A percentile compares a stretch with the other conserved stretches of the same genome.
Conservation (phyloP, 163 green algal genomes). For the Chlorella variabilis region DNA sequence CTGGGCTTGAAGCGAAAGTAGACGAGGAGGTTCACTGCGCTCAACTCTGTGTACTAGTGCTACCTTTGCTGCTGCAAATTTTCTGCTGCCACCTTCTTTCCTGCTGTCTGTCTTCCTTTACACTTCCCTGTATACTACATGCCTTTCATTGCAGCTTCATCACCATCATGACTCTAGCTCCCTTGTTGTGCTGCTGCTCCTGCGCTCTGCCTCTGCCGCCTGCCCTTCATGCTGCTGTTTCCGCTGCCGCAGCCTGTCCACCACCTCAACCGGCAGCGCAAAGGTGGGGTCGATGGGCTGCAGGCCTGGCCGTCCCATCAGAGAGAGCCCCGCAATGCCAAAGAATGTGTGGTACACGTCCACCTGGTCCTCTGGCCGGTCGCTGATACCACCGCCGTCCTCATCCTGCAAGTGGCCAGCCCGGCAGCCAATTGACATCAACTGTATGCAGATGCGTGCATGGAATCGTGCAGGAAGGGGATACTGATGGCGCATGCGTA, state of each 20-base stretch:
- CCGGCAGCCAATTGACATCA: too few species aligned
- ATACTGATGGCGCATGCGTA: too few species aligned
- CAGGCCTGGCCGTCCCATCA: conserved; percentile 86
- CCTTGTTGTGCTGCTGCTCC: too few species aligned
- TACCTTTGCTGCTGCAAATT: not conserved
- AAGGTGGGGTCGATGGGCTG: conserved; percentile 86
- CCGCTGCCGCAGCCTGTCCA: conserved; percentile 57
- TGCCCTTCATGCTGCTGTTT: not conserved
- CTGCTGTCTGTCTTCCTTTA: too few species aligned
- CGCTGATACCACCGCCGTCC: conserved; percentile 93
- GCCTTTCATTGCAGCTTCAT: too few species aligned
- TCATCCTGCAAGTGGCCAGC: conserved; percentile 80
- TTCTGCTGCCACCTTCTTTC: too few species aligned
- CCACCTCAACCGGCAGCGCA: conserved; percentile 83
- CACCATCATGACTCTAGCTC: too few species aligned
- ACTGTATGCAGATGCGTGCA: too few species aligned
- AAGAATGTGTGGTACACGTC: conserved; percentile 99
- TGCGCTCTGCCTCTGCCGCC: too few species aligned
- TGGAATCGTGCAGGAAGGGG: too few species aligned
- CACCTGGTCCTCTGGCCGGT: conserved; percentile 93
- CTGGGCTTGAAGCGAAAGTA: conserved; percentile 73
- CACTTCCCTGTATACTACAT: not conserved
- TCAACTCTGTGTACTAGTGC: too few species aligned
- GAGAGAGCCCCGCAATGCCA: conserved; percentile 89
- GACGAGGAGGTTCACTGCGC: too few species aligned